Percentiles rank a stretch among this genome's conserved stretches.
Conservation (phyloP, 768 basidiomycete species). For the Russula foetens region DNA sequence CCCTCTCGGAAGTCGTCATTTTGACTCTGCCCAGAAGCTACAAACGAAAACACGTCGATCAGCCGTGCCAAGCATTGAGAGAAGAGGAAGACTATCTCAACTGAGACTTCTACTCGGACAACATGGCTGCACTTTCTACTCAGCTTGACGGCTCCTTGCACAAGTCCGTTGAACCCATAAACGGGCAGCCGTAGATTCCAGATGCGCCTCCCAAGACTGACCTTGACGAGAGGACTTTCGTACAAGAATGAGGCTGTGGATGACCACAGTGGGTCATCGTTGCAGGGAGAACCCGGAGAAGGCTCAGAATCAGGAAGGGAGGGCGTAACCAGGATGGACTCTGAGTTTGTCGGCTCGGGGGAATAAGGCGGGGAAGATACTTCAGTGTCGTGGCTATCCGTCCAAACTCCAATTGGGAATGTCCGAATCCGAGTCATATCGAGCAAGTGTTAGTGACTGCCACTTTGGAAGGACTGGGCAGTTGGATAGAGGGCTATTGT, state of each 20-base stretch:
- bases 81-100: conserved; percentile 18
- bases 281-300: no score
- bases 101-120: conserved; percentile 32
- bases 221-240: conserved; percentile 32
- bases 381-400: neutral
- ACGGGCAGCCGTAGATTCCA: conserved; percentile 33
- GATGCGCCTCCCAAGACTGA: conserved; percentile 34
- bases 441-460: neutral
- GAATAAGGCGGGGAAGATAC: conserved; percentile 12
- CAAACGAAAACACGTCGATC: neutral
- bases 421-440: neutral
- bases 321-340: neutral
- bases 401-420: neutral
- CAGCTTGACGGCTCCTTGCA: conserved; percentile 35
- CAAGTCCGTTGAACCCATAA: conserved; percentile 35
- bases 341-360: neutral
- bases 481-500: no score
- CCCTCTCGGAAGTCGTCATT: conserved; percentile 28
- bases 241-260: conserved; percentile 21
- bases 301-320: neutral
- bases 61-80: neutral
- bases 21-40: conserved; percentile 34
- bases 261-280: neutral
- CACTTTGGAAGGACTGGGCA: neutral
- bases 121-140: conserved; percentile 31